Evolutionary conservation across 352 stramenopile genomes (phyloP).

Genomic region (Nothophytophthora sp.): DNA sequence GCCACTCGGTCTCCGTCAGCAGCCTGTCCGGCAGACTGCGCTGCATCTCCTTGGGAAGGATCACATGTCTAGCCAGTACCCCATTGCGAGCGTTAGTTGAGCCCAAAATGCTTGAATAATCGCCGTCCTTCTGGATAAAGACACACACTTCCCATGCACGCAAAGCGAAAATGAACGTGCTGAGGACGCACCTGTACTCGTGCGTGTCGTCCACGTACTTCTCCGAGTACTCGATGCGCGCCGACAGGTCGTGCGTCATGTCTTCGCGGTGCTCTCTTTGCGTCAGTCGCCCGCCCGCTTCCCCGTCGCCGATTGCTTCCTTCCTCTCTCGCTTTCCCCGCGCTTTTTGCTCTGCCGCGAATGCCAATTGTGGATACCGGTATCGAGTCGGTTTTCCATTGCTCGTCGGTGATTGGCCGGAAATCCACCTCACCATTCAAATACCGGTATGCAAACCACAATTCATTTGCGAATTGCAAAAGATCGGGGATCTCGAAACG

Average conservation of each 20-base stretch:
- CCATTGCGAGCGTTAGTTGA: background rate
- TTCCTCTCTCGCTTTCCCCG: slow-evolving; percentile 10
- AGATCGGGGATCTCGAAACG: slow-evolving; percentile 22
- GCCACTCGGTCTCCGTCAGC: slow-evolving; percentile 97
- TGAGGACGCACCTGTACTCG: slow-evolving; percentile 84
- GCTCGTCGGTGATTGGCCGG: slow-evolving; percentile 6
- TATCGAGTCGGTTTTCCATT: no score
- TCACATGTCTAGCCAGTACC: slow-evolving; percentile 84
- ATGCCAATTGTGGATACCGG: no score
- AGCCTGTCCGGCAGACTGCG: slow-evolving; percentile 96
- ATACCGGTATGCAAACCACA: no score
- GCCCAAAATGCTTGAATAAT: slow-evolving; percentile 1
- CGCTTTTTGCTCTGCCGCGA: background rate
- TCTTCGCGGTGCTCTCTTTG: slow-evolving; percentile 1
- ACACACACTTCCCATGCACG: no score
- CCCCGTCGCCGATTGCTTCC: no score
- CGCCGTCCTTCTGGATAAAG: no score
- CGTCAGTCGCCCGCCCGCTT: slow-evolving; percentile 1
- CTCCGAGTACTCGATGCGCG: slow-evolving; percentile 95
- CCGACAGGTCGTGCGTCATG: slow-evolving; percentile 87
- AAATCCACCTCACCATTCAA: no score
- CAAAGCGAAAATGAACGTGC: no score
- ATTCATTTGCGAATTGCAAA: slow-evolving; percentile 3
- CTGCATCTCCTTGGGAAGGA: slow-evolving; percentile 98
- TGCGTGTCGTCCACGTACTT: slow-evolving; percentile 95